A percentile compares a stretch with the other conserved stretches of the same genome.
Evolutionary conservation across 495 filamentous ascomycete species (phyloP).

Genomic region (Emericellopsis terricola): DNA sequence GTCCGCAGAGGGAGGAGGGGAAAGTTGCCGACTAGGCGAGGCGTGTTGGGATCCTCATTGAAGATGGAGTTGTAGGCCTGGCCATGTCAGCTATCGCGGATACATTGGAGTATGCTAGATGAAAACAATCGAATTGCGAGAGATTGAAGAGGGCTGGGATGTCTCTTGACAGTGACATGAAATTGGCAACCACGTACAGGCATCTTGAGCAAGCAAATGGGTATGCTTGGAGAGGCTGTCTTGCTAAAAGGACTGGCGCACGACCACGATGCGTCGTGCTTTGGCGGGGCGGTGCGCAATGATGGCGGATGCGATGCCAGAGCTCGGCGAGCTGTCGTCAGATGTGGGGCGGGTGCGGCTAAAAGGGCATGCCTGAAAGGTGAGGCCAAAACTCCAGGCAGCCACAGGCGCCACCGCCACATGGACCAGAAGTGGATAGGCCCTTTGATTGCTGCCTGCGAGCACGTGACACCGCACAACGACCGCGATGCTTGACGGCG

Average conservation of each 20-base stretch:
- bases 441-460: too few species aligned
- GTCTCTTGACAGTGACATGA: background rate
- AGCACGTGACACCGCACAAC: too few species aligned
- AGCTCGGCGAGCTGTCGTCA: slow-evolving; percentile 2
- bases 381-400: too few species aligned
- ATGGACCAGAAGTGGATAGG: too few species aligned
- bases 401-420: too few species aligned
- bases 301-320: too few species aligned
- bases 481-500: background rate
- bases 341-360: background rate
- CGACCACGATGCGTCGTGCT: background rate
- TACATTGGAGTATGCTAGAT: too few species aligned
- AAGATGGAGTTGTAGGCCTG: slow-evolving; percentile 92
- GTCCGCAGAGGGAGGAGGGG: slow-evolving; percentile 88
- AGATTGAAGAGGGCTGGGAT: too few species aligned
- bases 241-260: background rate
- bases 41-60: slow-evolving; percentile 47
- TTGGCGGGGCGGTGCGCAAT: slow-evolving; percentile 3
- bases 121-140: too few species aligned
- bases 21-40: slow-evolving; percentile 58
- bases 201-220: slow-evolving; percentile 9
- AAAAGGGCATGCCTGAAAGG: background rate
- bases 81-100: background rate
- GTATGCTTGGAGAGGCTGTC: background rate
- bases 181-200: slow-evolving; percentile 9